Conservation (phyloP, 805 yeast species). For the Candida tammaniensis region DNA sequence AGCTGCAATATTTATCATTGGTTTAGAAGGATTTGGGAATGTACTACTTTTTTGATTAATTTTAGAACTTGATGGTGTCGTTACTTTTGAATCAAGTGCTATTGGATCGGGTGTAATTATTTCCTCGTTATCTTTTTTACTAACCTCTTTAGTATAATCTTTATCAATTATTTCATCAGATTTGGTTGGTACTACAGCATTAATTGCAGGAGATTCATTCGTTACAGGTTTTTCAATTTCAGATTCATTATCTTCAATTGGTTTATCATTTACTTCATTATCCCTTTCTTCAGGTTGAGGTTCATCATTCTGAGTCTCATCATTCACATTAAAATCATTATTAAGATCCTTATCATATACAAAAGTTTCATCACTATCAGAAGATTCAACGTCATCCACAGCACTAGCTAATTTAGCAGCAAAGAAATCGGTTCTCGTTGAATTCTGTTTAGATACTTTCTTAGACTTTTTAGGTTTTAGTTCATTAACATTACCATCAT, state of each 20-base stretch:
- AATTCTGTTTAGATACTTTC: constrained; percentile 44
- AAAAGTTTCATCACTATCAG: constrained; percentile 92
- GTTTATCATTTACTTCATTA: constrained; percentile 20
- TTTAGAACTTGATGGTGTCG: not conserved
- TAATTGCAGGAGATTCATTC: not conserved
- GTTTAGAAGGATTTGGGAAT: constrained; percentile 6
- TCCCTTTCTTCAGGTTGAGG: constrained; percentile 13
- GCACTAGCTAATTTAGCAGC: constrained; percentile 95
- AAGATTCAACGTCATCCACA: constrained; percentile 81
- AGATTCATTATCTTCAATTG: not conserved
- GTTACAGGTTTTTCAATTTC: too few species aligned
- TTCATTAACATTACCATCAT: constrained; percentile 3
- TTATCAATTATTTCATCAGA: not conserved
- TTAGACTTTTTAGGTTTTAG: constrained; percentile 21
- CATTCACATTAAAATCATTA: constrained; percentile 9
- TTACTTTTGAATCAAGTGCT: not conserved
- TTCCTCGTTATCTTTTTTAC: not conserved
- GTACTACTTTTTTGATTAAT: too few species aligned
- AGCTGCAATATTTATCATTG: constrained; percentile 6
- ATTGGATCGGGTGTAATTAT: not conserved
- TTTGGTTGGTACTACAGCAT: not conserved
- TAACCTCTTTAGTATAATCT: not conserved
- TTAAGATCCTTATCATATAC: constrained; percentile 67
- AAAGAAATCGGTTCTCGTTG: constrained; percentile 86
- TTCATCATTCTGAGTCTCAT: constrained; percentile 7